Evolutionary conservation across 2,329 filamentous ascomycete species (phyloP), one percentile per base, ranked within the genome.

Genomic region (Calonectria pseudoturangicola): DNA sequence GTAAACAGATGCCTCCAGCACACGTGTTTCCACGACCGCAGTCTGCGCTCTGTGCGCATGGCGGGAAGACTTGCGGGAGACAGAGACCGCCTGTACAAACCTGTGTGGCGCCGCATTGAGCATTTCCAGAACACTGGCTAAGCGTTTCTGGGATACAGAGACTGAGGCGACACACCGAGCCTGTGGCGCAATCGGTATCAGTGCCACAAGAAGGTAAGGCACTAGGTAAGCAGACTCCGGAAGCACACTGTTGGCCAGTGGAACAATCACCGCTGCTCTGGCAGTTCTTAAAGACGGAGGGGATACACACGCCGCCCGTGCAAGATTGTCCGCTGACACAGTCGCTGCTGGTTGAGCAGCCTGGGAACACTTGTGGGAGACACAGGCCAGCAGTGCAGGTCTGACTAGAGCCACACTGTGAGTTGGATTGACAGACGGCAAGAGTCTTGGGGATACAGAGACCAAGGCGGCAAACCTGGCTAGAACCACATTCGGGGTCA

Each of bases 391-490:
- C 66, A 3, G 66, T 47, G 28, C 71, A 73, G 6, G 60, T 41
- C 21, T 73, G 62, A 2, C 45, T 39, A 2, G 50, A 56, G 12
- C 18, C 18, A 28, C 71, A 73, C 2, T 66, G 60, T 16, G 16
- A 18, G 10, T 62, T n/a, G n/a, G 25, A 28, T 6, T 33, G 30
- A 21, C 71, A 73, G 2, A 58, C 6, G 3, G 43, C 25, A 6
- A 73, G 43, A 2, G n/a, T 28, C 7, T 64, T 27, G 18, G 72
- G 68, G 12, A 71, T 66, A 27, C 72, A 73, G 8, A 70, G 30
- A 5, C 43, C 68, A 9, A 72, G 68, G 12, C 62, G 60, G 21
- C 72, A 73, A n/a, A 72, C 51, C 12, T 73, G 68, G n/a, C 51
- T 68, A 9, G 65, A 54, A n/a, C 60, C 60, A n/a, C 72, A 73